Evolutionary conservation across 345 rosid species (phyloP), one percentile per base, ranked within the genome.

Genomic region (Aquilaria malaccensis): DNA sequence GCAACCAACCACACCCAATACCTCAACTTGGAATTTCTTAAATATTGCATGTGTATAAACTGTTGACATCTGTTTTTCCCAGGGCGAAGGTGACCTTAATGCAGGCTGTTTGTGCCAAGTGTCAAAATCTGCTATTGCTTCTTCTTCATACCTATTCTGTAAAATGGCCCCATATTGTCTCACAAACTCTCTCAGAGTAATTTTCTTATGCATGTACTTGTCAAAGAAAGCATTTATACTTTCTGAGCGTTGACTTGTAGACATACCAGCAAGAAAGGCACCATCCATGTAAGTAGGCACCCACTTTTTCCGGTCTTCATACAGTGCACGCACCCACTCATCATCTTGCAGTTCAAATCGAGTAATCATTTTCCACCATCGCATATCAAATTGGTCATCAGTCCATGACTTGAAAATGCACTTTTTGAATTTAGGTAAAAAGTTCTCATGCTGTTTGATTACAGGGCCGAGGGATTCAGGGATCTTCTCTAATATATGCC

Each of bases 371-470:
- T 83, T 83, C 83, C 73, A 79, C 91, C 91, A 85, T 52, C 86
- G 80, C 79, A 73, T 72, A 63, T 65, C 75, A 59, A 85, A 83
- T 55, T 79, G 76, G 29, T 76, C 84, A 32, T 73, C 70, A 9
- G 80, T 75, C 91, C 91, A 85, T 7, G 91, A 85, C 29, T 75
- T 82, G 65, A 81, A 83, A 67, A 85, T 67, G 75, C 91, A 85
- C 63, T 83, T 83, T 11, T 81, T 77, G 63, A 85, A 85, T 52
- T 83, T 81, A 55, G 64, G 67, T 80, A 79, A 68, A 67, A 85
- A 85, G 43, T 79, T 77, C 54, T 83, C 83, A 7, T 76, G 78
- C 10, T 61, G 69, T 48, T 74, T 77, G 68, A 73, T 73, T 60
- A 76, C 83, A 57, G 65, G 63, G 12, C 76, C 71, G 66, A 76